Conservation (phyloP, 345 rosid genomes). For the Sapria himalayana region DNA sequence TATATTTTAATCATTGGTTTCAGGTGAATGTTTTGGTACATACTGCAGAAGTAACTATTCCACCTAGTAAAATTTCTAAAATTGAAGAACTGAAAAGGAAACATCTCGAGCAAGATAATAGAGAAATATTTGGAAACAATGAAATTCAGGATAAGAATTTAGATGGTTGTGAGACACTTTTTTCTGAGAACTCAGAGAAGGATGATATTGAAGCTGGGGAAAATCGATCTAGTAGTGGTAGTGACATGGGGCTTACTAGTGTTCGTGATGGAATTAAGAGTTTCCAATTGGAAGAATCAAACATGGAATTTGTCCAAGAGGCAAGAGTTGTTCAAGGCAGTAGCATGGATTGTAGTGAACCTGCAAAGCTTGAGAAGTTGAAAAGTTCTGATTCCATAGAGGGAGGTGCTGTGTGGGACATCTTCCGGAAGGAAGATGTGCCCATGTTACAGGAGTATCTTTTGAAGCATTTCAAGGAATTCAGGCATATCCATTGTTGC, state of each 20-base stretch:
- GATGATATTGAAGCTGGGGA: neutral
- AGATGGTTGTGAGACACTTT: too few species aligned
- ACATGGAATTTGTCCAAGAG: too few species aligned
- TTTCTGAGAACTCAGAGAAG: conserved; percentile 3
- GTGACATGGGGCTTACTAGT: neutral
- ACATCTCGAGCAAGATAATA: conserved; percentile 32
- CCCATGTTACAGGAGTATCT: conserved; percentile 45
- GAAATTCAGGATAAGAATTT: conserved; percentile 5
- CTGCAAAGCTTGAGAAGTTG: conserved; percentile 1
- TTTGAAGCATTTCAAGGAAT: conserved; percentile 41
- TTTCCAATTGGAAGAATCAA: too few species aligned
- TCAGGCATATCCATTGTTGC: conserved; percentile 37
- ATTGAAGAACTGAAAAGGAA: conserved; percentile 19
- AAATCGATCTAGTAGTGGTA: too few species aligned
- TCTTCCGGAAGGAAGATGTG: conserved; percentile 54
- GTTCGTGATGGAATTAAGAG: neutral
- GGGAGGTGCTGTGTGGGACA: conserved; percentile 66
- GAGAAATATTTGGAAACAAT: conserved; percentile 20
- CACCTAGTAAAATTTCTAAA: neutral
- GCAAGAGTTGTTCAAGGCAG: conserved; percentile 3
- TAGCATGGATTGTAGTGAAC: conserved; percentile 2
- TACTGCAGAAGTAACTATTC: conserved; percentile 20
- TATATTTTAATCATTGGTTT: neutral
- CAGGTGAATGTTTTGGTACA: conserved; percentile 63
- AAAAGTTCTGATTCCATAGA: conserved; percentile 16